Evolutionary conservation across 768 basidiomycete species (phyloP).

Genomic region (Boletus reticulatus): DNA sequence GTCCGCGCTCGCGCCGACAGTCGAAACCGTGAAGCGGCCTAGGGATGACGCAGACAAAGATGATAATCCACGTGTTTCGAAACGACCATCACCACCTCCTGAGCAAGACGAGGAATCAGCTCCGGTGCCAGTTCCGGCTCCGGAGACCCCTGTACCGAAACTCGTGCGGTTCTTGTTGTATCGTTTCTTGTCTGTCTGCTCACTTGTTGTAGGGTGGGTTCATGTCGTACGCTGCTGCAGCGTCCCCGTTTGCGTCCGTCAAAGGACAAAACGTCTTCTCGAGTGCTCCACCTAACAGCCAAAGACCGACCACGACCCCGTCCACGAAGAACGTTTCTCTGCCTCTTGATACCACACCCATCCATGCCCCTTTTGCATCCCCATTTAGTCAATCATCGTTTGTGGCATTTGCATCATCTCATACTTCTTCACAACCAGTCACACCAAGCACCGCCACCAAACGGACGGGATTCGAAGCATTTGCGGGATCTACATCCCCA

Average conservation of each 20-base stretch:
- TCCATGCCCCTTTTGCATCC: conserved; percentile 20
- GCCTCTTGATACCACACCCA: conserved; percentile 23
- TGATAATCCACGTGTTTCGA: conserved; percentile 58
- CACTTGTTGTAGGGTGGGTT: conserved; percentile 56
- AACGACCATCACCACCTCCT: conserved; percentile 68
- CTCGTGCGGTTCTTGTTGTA: conserved; percentile 38
- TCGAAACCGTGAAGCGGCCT: conserved; percentile 52
- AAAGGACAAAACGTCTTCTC: conserved; percentile 61
- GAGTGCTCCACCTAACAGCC: conserved; percentile 21
- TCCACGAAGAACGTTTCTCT: conserved; percentile 16
- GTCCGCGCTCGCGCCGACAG: conserved; percentile 20
- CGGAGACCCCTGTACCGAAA: conserved; percentile 39
- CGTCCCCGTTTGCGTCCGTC: conserved; percentile 71
- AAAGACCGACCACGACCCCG: conserved; percentile 29
- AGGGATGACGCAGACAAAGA: conserved; percentile 63
- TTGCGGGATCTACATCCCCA: conserved; percentile 49
- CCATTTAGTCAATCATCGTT: conserved; percentile 24
- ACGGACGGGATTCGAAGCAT: conserved; percentile 57
- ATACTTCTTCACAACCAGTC: conserved; percentile 13
- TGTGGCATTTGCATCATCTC: conserved; percentile 16
- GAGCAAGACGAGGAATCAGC: conserved; percentile 37
- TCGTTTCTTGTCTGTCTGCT: conserved; percentile 11
- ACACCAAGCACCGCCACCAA: conserved; percentile 42
- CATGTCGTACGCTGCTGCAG: conserved; percentile 73
- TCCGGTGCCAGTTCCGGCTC: neutral